Base-by-base conservation (phyloP, 352 stramenopile genomes). In the Aphanomyces invadans region DNA sequence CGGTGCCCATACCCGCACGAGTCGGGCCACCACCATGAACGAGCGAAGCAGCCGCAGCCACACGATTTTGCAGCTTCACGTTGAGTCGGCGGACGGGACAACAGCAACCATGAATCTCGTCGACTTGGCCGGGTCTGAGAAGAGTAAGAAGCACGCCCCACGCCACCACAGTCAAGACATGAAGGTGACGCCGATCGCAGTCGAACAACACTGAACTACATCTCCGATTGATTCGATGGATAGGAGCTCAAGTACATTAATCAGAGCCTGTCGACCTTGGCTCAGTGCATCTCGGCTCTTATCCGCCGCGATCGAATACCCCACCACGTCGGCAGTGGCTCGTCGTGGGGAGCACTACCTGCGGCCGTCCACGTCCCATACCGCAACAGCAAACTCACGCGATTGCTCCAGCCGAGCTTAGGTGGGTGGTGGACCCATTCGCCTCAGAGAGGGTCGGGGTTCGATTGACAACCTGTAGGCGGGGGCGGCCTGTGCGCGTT, bases 11-110 rank as follows among this genome's bases (percentile, higher is more conserved):
- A 74, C 74, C 56, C 62, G 78, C 49, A 56, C 72, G 21, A 70
- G 81, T 12, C 73, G 71, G 2, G 69, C 73, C 5, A 87, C 78
- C 19, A 70, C 70, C 12, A 87, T 87, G 76, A 87, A 85, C 61
- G 76, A 85, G 21, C 73, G 73, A 28, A 83, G 75, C 29, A 83
- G 74, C 65, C 78, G 78, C 44, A 84, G 76, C 10, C 78, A 87
- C 65, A 78, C 76, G 4, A 81, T 83, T 49, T 79, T 87, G 28
- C 63, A 71, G 19, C 31, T 87, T 12, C 69, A 26, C 48, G 29
- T 33, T 11, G 71, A 4, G 51, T 66, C 21, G 52, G 65, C 39
- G 23, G 38, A 17, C 60, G 19, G 4, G 45, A 60, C 4, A 33
- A 45, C 21, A 10, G 76, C 74, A 1, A 46, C 51, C 17, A 52